Conservation (phyloP, 2,329 filamentous ascomycete genomes). For the Fusarium illudens region DNA sequence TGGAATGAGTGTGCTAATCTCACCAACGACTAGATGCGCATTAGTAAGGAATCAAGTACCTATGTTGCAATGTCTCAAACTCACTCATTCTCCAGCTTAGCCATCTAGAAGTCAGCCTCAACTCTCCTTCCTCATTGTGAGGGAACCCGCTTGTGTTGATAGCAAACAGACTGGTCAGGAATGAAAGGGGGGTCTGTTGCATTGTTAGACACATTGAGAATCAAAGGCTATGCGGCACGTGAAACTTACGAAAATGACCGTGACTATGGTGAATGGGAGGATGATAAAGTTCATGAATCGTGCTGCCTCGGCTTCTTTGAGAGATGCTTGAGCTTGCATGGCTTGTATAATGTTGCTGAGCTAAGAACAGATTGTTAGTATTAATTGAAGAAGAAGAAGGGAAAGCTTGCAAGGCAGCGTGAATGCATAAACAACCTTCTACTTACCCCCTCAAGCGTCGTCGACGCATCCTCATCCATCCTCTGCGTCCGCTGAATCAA, state of each 20-base stretch:
- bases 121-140: background rate
- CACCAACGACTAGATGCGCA: background rate
- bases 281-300: background rate
- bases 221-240: background rate
- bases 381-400: background rate
- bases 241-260: background rate
- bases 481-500: background rate
- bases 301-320: background rate
- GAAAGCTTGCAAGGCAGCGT: background rate
- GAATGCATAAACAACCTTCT: too few species aligned
- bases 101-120: background rate
- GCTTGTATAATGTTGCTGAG: background rate
- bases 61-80: background rate
- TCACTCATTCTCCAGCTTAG: background rate
- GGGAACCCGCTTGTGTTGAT: background rate
- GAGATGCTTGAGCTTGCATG: background rate
- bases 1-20: background rate
- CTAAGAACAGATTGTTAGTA: background rate
- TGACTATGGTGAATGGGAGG: background rate
- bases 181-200: background rate
- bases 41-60: background rate
- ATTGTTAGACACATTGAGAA: too few species aligned
- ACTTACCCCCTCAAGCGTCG: background rate
- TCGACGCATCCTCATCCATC: background rate
- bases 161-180: background rate